Percentiles rank a stretch among this genome's conserved stretches.
These are phyloP conservation scores for Eucalyptus fibrosa DNA, from an alignment of 345 rosid genomes.

Conservation along the genomic window DNA sequence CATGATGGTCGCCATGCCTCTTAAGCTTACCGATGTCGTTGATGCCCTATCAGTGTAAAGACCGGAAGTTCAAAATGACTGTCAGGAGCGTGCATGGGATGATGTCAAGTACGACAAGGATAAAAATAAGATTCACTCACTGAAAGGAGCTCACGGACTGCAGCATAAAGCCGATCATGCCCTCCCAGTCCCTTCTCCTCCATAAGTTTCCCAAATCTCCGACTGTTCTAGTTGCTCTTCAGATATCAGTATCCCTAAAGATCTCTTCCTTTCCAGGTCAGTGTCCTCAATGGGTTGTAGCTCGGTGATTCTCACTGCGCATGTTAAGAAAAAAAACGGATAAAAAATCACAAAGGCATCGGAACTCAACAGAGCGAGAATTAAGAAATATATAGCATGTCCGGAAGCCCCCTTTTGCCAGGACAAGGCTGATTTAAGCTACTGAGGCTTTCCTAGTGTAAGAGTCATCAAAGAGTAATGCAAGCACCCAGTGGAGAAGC, in stretches of 20 bases:
- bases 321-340: background rate
- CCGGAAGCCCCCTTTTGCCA: background rate
- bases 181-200: background rate
- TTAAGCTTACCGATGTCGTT: background rate
- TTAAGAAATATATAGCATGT: background rate
- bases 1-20: background rate
- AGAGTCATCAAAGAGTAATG: background rate
- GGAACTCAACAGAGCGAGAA: background rate
- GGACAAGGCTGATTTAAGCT: background rate
- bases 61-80: background rate
- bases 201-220: background rate
- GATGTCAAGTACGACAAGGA: background rate
- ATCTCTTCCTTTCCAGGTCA: background rate
- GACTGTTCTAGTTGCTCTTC: background rate
- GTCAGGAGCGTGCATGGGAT: background rate
- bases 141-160: background rate
- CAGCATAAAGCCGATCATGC: background rate
- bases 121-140: background rate
- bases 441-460: background rate
- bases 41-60: background rate
- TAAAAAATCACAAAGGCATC: background rate
- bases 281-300: background rate
- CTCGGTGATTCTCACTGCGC: background rate
- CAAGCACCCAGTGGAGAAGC: background rate
- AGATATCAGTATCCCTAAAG: background rate